These are phyloP conservation scores for Colletotrichum costaricense DNA, from an alignment of 2,329 filamentous ascomycete species.

Conservation along the genomic window DNA sequence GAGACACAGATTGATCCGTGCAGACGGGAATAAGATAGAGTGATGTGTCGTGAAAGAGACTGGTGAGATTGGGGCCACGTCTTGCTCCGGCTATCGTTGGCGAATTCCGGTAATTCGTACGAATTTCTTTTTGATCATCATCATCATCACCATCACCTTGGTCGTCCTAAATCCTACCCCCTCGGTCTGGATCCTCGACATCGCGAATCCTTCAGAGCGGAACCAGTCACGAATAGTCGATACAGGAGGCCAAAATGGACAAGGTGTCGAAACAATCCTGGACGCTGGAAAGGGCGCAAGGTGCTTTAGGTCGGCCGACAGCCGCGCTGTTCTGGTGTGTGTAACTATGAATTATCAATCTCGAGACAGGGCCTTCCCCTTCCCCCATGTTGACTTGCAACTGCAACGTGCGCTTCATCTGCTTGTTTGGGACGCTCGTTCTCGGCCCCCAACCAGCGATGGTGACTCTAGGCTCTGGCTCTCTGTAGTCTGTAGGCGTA, in stretches of 20 bases:
- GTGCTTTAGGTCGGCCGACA: neutral
- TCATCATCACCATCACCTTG: neutral
- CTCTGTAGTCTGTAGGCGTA: too few species aligned
- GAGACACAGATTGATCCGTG: neutral
- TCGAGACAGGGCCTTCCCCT: neutral
- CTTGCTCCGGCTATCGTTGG: too few species aligned
- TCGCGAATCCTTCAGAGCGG: neutral
- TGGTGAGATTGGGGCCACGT: neutral
- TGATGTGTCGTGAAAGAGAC: neutral
- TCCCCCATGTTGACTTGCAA: neutral
- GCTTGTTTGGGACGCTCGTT: neutral
- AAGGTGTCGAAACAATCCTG: neutral
- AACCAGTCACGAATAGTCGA: neutral
- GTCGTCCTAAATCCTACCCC: neutral
- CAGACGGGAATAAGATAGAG: neutral
- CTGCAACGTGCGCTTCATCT: neutral
- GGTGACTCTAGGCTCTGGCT: too few species aligned
- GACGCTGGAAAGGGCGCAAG: neutral
- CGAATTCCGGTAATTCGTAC: too few species aligned
- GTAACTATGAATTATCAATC: too few species aligned
- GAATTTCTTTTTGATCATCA: neutral
- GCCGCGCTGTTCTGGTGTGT: neutral
- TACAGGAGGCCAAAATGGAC: neutral
- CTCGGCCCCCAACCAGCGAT: constrained; percentile 16
- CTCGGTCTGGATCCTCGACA: neutral